Evolutionary conservation across 129 eudicot genomes (phyloP).

Genomic region (Flaveria sonorensis): DNA sequence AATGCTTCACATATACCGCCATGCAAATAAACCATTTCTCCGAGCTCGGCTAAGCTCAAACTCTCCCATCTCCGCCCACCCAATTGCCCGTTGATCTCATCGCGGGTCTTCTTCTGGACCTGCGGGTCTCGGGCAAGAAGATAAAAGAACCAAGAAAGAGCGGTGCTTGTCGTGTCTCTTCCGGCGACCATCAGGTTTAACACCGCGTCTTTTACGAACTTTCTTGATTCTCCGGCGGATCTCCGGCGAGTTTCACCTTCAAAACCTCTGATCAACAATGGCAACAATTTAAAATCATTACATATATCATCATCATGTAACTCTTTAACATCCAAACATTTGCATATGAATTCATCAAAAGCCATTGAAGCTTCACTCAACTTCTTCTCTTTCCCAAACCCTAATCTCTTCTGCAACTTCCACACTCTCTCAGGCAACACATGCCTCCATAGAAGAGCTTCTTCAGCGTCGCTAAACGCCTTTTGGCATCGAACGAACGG

Average conservation of each 20-base stretch:
- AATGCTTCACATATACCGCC: slow-evolving; percentile 37
- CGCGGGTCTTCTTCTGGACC: background rate
- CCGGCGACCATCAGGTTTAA: slow-evolving; percentile 19
- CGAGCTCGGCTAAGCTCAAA: slow-evolving; percentile 5
- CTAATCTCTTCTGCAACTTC: slow-evolving; percentile 29
- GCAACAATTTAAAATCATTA: background rate
- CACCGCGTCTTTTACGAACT: slow-evolving; percentile 19
- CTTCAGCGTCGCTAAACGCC: slow-evolving; percentile 23
- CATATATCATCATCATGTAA: background rate
- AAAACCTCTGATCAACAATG: slow-evolving; percentile 7
- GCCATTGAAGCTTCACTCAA: slow-evolving; percentile 17
- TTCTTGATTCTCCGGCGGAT: background rate
- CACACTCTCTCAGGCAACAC: slow-evolving; percentile 23
- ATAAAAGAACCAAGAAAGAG: slow-evolving; percentile 32
- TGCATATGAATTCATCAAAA: slow-evolving; percentile 22
- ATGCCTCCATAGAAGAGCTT: slow-evolving; percentile 22
- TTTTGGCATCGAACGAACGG: slow-evolving; percentile 18
- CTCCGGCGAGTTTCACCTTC: background rate
- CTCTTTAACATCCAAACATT: background rate
- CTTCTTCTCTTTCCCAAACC: slow-evolving; percentile 29
- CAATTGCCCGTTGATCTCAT: background rate
- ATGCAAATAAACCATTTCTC: slow-evolving; percentile 15
- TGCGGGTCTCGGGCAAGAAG: slow-evolving; percentile 17
- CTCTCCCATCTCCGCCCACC: background rate
- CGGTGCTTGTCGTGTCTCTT: slow-evolving; percentile 24